Evolutionary conservation across 345 rosid genomes (phyloP).

Genomic region (Lepidium sativum): DNA sequence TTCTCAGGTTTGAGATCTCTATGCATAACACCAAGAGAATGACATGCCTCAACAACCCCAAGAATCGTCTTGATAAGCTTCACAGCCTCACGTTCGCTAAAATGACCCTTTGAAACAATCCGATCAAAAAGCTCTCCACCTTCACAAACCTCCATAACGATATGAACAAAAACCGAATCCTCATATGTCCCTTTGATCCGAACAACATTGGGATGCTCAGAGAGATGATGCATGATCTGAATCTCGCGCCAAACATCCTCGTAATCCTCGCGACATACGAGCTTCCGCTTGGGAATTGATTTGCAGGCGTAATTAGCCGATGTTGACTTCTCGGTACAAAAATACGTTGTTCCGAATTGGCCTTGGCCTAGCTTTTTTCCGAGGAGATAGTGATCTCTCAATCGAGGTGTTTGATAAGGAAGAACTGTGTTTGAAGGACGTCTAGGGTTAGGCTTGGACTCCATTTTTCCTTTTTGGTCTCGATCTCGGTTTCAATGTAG

Average conservation of each 20-base stretch:
- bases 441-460: constrained; percentile 24
- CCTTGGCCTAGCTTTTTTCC: constrained; percentile 98
- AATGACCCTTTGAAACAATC: constrained; percentile 92
- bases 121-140: constrained; percentile 98
- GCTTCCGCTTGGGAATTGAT: constrained; percentile 89
- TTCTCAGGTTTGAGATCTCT: constrained; percentile 99
- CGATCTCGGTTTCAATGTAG: constrained; percentile 18
- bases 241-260: constrained; percentile 98
- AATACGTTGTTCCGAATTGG: constrained; percentile 91
- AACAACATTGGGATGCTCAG: constrained; percentile 79
- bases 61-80: constrained; percentile 79
- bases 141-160: constrained; percentile 94
- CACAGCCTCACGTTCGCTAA: constrained; percentile 91
- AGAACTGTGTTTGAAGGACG: constrained; percentile 46
- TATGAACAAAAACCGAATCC: constrained; percentile 81
- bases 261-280: constrained; percentile 82
- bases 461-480: constrained; percentile 2
- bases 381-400: constrained; percentile 66
- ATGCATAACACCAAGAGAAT: constrained; percentile 95
- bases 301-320: constrained; percentile 64
- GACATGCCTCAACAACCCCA: constrained; percentile 87
- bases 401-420: constrained; percentile 77
- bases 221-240: constrained; percentile 98
- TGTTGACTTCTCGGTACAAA: constrained; percentile 61
- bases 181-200: constrained; percentile 86